Percentiles rank a stretch among this genome's conserved stretches.
Conservation (phyloP, 2,329 filamentous ascomycete species). For the Alternaria alternata region DNA sequence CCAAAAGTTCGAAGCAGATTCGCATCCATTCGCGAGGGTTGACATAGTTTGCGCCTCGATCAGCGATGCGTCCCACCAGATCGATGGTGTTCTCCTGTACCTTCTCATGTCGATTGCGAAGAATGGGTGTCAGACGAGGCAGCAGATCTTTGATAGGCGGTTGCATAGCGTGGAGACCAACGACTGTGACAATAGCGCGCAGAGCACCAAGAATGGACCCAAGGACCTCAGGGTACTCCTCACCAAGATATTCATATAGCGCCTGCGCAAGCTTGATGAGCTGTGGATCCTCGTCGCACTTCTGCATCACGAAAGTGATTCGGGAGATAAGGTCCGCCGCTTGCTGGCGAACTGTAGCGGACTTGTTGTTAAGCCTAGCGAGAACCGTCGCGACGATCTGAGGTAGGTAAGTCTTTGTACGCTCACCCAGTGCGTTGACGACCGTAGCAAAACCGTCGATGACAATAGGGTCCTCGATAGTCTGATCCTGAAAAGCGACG, state of each 20-base stretch:
- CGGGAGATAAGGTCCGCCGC: constrained; percentile 95
- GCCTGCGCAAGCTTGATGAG: constrained; percentile 96
- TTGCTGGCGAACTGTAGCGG: constrained; percentile 93
- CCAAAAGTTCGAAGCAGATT: constrained; percentile 97
- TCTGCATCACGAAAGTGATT: constrained; percentile 98
- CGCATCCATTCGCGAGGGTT: constrained; percentile 99
- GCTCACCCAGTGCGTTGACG: constrained; percentile 89
- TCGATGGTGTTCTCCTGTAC: constrained; percentile 99
- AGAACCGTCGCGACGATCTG: constrained; percentile 98
- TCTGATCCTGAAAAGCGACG: constrained; percentile 97
- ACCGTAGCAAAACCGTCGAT: constrained; percentile 98
- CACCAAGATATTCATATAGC: constrained; percentile 96
- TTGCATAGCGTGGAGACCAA: constrained; percentile 98
- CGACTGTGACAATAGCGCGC: constrained; percentile 95
- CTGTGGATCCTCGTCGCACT: constrained; percentile 93
- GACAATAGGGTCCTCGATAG: constrained; percentile 93
- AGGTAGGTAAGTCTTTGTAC: constrained; percentile 94
- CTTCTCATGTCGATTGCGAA: constrained; percentile 98
- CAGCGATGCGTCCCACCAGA: constrained; percentile 95
- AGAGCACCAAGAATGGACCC: constrained; percentile 95
- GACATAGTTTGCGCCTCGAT: constrained; percentile 94
- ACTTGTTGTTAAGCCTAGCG: constrained; percentile 97
- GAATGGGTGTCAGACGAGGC: constrained; percentile 93
- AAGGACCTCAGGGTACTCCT: constrained; percentile 97
- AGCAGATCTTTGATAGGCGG: constrained; percentile 96